A percentile compares a stretch with the other conserved stretches of the same genome.
phyloP scores from a whole-genome alignment of 2,329 filamentous ascomycete species.

The Nothophoma quercina region DNA sequence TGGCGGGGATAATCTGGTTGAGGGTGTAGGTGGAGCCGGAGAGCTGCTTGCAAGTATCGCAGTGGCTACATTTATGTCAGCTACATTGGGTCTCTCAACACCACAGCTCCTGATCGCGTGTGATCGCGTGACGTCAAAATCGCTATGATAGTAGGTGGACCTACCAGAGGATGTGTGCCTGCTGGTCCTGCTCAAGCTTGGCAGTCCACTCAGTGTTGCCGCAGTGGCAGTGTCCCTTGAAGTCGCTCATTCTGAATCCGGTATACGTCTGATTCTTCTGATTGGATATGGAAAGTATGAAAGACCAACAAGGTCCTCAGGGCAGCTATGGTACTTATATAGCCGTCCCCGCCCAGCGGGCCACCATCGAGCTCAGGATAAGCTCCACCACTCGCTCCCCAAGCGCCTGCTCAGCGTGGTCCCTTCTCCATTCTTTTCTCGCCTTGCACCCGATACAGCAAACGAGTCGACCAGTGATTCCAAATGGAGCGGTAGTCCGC shows the following conservation, averaged over 20 bases:
- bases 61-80: conserved; percentile 54
- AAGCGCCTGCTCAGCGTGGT: neutral
- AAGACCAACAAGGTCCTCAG: conserved; percentile 12
- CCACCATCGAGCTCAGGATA: too few relatives aligned
- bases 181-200: conserved; percentile 56
- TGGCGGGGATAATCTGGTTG: conserved; percentile 62
- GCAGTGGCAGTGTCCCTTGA: conserved; percentile 63
- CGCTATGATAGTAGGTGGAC: too few relatives aligned
- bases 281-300: neutral
- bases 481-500: neutral
- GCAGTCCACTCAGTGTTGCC: conserved; percentile 62
- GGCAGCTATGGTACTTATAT: conserved; percentile 16
- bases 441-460: neutral
- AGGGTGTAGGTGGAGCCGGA: conserved; percentile 61
- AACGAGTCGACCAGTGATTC: neutral
- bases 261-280: neutral
- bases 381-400: too few relatives aligned
- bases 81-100: too few relatives aligned
- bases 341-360: neutral
- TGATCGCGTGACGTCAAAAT: too few relatives aligned
- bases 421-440: neutral
- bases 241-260: conserved; percentile 51
- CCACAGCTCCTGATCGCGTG: too few relatives aligned
- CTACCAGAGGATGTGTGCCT: conserved; percentile 57
- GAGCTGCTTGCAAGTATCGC: conserved; percentile 64